Evolutionary conservation across 2,329 filamentous ascomycete genomes (phyloP), one percentile per base, ranked within the genome.

Genomic region (Delphinella strobiligena): DNA sequence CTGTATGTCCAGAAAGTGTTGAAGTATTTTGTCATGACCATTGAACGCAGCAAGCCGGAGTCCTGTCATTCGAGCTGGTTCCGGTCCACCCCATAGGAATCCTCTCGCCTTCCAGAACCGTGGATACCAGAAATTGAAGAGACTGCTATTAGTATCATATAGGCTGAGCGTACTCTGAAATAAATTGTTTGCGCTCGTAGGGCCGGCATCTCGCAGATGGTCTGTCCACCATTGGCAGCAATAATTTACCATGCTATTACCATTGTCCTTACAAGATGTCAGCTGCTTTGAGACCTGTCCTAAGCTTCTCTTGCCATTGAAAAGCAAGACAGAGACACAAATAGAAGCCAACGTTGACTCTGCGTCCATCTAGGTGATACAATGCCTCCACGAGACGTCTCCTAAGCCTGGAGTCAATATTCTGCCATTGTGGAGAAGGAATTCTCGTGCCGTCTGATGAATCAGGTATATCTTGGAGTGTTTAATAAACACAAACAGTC

Each of bases 381-480:
- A n/a, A n/a, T n/a, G n/a, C n/a, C n/a, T n/a, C n/a, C n/a, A n/a
- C n/a, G n/a, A n/a, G n/a, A n/a, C n/a, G n/a, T n/a, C n/a, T n/a
- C n/a, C n/a, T n/a, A n/a, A n/a, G n/a, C n/a, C n/a, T n/a, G n/a
- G n/a, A n/a, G n/a, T n/a, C n/a, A n/a, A n/a, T n/a, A n/a, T n/a
- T n/a, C n/a, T n/a, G n/a, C n/a, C n/a, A n/a, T n/a, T n/a, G n/a
- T n/a, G 16, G n/a, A 34, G 14, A 4, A 34, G 17, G 18, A 39
- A 39, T 14, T 39, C 37, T 5, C 32, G 31, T 10, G 31, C 37
- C 3, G 37, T 39, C 17, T 39, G 37, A 17, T 39, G 37, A 18
- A 39, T n/a, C 8, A 39, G 31, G 31, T 39, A 34, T 15, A 34
- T 19, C n/a, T 34, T 14, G 8, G 8, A 31, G 15, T 39, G 15